Base-by-base conservation (phyloP, 2,329 filamentous ascomycete species). In the Lojkania enalia region DNA sequence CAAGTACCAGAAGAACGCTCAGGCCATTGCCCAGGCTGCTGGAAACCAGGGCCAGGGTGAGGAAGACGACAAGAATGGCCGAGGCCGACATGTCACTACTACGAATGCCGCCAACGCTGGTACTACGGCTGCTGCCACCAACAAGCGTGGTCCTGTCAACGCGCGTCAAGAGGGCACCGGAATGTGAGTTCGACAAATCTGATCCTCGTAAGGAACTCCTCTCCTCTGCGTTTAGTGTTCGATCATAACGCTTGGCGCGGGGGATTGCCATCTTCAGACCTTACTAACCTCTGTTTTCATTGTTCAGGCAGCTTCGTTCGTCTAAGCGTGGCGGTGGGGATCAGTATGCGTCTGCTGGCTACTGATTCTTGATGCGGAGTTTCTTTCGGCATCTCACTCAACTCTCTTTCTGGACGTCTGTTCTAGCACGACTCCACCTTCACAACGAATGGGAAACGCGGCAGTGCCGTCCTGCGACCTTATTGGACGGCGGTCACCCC, bases 1-100 rank as follows among this genome's bases (percentile, higher is more conserved):
- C 84, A 97, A 97, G 80, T 96, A 97, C 81, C 91, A 96, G 83
- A 96, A 96, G 86, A 97, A 96, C 64, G 91, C 91, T 43, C 89
- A 95, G 77, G 90, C 90, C 66, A 95, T 95, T 71, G 88, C 89
- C 60, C 86, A 92, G 72, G 88, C 87, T 60, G 85, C 84, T 57
- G 85, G 81, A 58, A 79, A 81, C 61, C 77, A 83, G 65, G 75
- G 75, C 47, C 78, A 81, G 71, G 83, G 81, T 58, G 79, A 82
- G 51, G 87, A 90, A 56, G 87, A 90, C 14, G 88, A 94, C 65
- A 89, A 91, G 75, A 78, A 80, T 56, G 83, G 83, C 59, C 84
- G 84, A 69, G 66, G 66, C 51, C 73, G 73, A 49, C 68, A 71
- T 50, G 67, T 70, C 60, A 80, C 80, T 63, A 83, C 84, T 66